A percentile compares a stretch with the other conserved stretches of the same genome.
phyloP scores from a whole-genome alignment of 1,284 basidiomycete species.

The Somion occarium region DNA sequence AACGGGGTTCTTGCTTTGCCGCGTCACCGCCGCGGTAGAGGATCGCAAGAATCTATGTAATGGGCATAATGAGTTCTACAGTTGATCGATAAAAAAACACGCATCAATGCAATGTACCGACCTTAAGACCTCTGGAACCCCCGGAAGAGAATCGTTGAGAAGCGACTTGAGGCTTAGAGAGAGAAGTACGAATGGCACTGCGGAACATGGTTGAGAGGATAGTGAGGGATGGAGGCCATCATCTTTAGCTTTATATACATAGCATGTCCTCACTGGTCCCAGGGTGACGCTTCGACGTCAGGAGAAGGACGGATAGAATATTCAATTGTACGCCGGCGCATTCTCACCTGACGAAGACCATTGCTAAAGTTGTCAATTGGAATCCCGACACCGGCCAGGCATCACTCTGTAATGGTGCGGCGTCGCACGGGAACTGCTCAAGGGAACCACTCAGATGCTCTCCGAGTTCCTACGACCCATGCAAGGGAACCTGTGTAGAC shows the following conservation, averaged over 20 bases:
- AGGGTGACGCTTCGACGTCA: background rate
- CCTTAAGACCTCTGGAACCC: background rate
- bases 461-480: too few species aligned
- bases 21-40: conserved; percentile 70
- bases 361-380: background rate
- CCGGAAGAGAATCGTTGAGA: background rate
- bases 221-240: background rate
- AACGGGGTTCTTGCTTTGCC: conserved; percentile 73
- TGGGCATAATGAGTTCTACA: background rate
- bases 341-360: background rate
- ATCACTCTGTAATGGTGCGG: background rate
- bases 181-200: background rate
- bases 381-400: too few species aligned
- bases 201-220: conserved; percentile 1
- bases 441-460: too few species aligned
- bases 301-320: background rate
- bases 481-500: too few species aligned
- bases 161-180: background rate
- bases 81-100: background rate
- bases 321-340: background rate
- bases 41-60: conserved; percentile 65
- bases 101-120: background rate
- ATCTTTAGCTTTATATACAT: background rate
- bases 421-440: background rate
- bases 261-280: background rate